Percentiles rank a stretch among this genome's conserved stretches.
These are phyloP conservation scores for Abelmoschus esculentus DNA, from an alignment of 345 rosid genomes.

Conservation along the genomic window DNA sequence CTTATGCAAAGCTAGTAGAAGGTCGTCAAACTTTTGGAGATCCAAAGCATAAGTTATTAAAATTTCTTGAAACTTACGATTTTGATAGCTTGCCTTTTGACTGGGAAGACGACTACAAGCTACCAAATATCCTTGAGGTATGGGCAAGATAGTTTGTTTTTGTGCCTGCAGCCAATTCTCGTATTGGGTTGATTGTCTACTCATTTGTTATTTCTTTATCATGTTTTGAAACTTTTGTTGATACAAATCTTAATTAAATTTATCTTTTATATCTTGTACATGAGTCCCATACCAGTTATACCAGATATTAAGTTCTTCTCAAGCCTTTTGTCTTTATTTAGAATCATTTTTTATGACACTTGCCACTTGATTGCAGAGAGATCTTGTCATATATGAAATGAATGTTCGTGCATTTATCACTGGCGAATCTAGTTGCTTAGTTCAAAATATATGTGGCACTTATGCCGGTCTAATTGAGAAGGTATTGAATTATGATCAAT, in stretches of 20 bases:
- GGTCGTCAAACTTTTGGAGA: conserved; percentile 82
- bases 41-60: conserved; percentile 42
- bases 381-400: conserved; percentile 93
- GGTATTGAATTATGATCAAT: conserved; percentile 32
- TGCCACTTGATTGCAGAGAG: conserved; percentile 51
- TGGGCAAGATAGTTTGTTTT: conserved; percentile 11
- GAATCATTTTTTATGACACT: not conserved
- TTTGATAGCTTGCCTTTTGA: conserved; percentile 69
- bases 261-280: not conserved
- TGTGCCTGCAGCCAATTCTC: not conserved
- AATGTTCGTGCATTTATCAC: conserved; percentile 91
- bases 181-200: not conserved
- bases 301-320: not conserved
- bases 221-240: not conserved
- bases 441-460: conserved; percentile 58
- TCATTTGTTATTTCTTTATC: not conserved
- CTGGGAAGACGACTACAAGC: conserved; percentile 70
- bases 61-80: conserved; percentile 78
- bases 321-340: conserved; percentile 1
- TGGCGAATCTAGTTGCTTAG: conserved; percentile 77
- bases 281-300: not conserved
- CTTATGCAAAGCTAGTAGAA: conserved; percentile 81
- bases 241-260: not conserved
- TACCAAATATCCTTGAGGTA: conserved; percentile 84
- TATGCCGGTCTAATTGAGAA: conserved; percentile 81